Base-by-base conservation (phyloP, 345 rosid species). In the Citrus mangshanensis region DNA sequence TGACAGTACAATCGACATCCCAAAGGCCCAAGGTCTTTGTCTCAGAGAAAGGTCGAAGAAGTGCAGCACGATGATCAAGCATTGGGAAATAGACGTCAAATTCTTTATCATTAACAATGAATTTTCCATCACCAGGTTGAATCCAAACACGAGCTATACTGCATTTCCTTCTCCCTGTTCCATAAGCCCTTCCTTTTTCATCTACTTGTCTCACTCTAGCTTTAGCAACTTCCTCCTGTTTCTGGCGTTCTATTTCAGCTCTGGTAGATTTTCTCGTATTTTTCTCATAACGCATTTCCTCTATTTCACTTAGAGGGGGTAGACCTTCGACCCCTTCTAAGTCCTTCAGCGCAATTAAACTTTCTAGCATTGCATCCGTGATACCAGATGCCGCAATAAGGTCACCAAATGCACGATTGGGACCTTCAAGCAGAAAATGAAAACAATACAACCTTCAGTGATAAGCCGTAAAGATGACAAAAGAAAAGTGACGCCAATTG, bases 11-110 rank as follows among this genome's bases (percentile, higher is more conserved):
- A 37, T 81, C 82, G 10, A 94, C 79, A 81, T 96, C 94, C 99
- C 99, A 96, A 68, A 87, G 91, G 27, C 99, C 99, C 85, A 96
- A 86, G 65, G 99, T 94, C 87, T 96, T 92, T n/a, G 99, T 93
- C 86, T 96, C 98, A 6, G 92, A 82, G 81, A 95, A 91, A 42
- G 99, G 99, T 54, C 97, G 92, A n/a, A 93, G 89, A 82, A 95
- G 95, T 35, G 99, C 88, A 78, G 97, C 98, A 14, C 97, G 94
- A 30, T 95, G 95, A 81, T 95, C 99, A 77, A 93, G 97, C 96
- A 93, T 85, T 30, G 98, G 98, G 81, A 95, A 95, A 76, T 90
- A 95, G 64, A 87, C 96, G 87, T 96, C 98, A 64, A 96, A 84
- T 56, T 91, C 84, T 79, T 96, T 93, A 28, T 94, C 98, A 70